Evolutionary conservation across 495 filamentous ascomycete species (phyloP).

Genomic region (Penicillium steckii): DNA sequence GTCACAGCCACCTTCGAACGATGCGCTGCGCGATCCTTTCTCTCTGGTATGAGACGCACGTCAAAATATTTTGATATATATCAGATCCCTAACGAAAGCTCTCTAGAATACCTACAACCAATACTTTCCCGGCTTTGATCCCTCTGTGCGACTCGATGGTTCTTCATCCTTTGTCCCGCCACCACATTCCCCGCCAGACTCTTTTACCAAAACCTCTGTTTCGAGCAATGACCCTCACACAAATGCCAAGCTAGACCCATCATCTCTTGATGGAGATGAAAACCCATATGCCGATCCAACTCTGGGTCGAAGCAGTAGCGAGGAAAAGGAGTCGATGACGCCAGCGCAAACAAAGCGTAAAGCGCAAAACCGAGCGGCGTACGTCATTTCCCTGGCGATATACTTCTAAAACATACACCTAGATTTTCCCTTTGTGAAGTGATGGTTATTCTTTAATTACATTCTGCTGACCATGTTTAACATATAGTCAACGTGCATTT

Average conservation of each 20-base stretch:
- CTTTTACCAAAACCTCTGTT: slow-evolving; percentile 39
- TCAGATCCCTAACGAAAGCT: neutral
- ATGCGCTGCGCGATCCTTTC: slow-evolving; percentile 30
- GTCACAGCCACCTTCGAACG: slow-evolving; percentile 19
- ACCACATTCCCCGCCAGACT: slow-evolving; percentile 48
- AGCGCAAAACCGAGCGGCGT: slow-evolving; percentile 96
- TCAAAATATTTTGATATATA: too few species aligned
- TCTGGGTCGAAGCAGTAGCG: slow-evolving; percentile 48
- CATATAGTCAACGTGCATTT: slow-evolving; percentile 84
- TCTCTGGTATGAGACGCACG: slow-evolving; percentile 31
- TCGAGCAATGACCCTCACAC: slow-evolving; percentile 30
- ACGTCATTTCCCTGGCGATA: slow-evolving; percentile 39
- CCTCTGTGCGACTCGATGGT: slow-evolving; percentile 34
- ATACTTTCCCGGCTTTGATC: slow-evolving; percentile 40
- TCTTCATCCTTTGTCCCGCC: slow-evolving; percentile 32
- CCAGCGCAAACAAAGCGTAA: slow-evolving; percentile 86
- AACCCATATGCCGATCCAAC: slow-evolving; percentile 23
- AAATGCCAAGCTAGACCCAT: slow-evolving; percentile 16
- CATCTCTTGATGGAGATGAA: slow-evolving; percentile 36
- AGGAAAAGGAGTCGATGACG: slow-evolving; percentile 68
- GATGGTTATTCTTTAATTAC: too few species aligned
- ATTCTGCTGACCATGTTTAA: neutral
- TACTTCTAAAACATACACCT: neutral
- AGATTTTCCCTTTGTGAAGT: neutral
- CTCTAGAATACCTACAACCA: slow-evolving; percentile 26